Evolutionary conservation across 441 rosid genomes (phyloP).

Genomic region (Populus trichocarpa): DNA sequence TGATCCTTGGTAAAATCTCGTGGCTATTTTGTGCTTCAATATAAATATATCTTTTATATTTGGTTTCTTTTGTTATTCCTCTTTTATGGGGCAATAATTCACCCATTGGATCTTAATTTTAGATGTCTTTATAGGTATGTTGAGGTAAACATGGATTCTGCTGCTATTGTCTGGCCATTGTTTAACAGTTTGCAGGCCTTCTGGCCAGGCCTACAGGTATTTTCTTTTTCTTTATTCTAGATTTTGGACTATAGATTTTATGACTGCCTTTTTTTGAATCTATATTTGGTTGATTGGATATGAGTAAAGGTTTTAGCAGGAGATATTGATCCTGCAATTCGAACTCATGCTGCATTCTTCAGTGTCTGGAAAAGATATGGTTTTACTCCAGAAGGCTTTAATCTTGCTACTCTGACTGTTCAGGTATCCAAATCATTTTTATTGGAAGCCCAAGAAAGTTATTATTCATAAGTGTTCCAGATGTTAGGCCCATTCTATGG

Average conservation of each 20-base stretch:
- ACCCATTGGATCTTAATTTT: constrained; percentile 17
- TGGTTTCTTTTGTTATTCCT: background rate
- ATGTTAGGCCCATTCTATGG: constrained; percentile 1
- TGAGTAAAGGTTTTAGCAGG: constrained; percentile 86
- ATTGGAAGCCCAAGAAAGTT: background rate
- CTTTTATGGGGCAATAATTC: background rate
- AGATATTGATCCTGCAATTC: constrained; percentile 91
- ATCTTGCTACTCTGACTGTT: constrained; percentile 74
- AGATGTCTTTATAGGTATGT: constrained; percentile 67
- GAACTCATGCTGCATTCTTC: constrained; percentile 96
- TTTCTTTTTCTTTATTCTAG: background rate
- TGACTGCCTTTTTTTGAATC: constrained; percentile 17
- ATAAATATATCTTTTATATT: constrained; percentile 16
- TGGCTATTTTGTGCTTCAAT: constrained; percentile 21
- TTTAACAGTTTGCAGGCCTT: constrained; percentile 99
- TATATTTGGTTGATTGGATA: background rate
- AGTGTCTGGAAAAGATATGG: constrained; percentile 96
- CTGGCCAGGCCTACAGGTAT: constrained; percentile 99
- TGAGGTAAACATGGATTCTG: constrained; percentile 99
- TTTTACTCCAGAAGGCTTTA: constrained; percentile 95
- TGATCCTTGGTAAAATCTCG: constrained; percentile 88
- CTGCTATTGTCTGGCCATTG: constrained; percentile 94
- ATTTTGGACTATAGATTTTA: constrained; percentile 8
- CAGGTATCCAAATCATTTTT: constrained; percentile 42
- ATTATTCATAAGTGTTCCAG: background rate